Conservation (phyloP, 768 basidiomycete species). For the Leccinellum luteum region DNA sequence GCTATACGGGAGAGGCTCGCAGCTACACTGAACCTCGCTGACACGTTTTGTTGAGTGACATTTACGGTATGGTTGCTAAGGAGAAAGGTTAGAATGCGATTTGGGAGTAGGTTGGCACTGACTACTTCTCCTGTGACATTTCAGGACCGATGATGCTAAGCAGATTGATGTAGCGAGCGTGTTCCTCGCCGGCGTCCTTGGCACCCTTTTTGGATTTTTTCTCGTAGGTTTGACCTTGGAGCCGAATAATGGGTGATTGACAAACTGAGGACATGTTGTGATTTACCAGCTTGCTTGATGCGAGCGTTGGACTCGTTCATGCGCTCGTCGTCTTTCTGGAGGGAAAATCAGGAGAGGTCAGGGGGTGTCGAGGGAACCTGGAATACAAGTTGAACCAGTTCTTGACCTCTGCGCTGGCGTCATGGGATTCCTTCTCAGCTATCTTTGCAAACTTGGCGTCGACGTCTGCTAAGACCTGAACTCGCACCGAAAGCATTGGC, state of each 20-base stretch:
- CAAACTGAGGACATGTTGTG: too few species aligned
- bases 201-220: slow-evolving; percentile 53
- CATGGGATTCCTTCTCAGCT: slow-evolving; percentile 70
- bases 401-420: slow-evolving; percentile 64
- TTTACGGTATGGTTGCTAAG: slow-evolving; percentile 62
- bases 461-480: too few species aligned
- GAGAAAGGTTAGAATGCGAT: slow-evolving; percentile 40
- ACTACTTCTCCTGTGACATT: slow-evolving; percentile 81
- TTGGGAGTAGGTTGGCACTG: slow-evolving; percentile 23
- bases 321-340: slow-evolving; percentile 77
- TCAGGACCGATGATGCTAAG: slow-evolving; percentile 73
- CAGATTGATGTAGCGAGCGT: slow-evolving; percentile 63
- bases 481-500: too few species aligned
- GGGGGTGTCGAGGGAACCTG: not conserved
- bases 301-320: slow-evolving; percentile 63
- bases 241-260: too few species aligned
- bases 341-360: not conserved
- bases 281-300: slow-evolving; percentile 62
- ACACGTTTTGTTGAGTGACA: slow-evolving; percentile 59
- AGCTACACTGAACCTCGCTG: slow-evolving; percentile 42
- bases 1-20: too few species aligned
- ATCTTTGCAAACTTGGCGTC: slow-evolving; percentile 74
- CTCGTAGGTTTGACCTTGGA: too few species aligned
- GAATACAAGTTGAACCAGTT: slow-evolving; percentile 76
- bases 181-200: slow-evolving; percentile 67